Percentiles rank a stretch among this genome's conserved stretches.
phyloP scores from a whole-genome alignment of 2,329 filamentous ascomycete genomes.

The Alternaria angustiovoidea region DNA sequence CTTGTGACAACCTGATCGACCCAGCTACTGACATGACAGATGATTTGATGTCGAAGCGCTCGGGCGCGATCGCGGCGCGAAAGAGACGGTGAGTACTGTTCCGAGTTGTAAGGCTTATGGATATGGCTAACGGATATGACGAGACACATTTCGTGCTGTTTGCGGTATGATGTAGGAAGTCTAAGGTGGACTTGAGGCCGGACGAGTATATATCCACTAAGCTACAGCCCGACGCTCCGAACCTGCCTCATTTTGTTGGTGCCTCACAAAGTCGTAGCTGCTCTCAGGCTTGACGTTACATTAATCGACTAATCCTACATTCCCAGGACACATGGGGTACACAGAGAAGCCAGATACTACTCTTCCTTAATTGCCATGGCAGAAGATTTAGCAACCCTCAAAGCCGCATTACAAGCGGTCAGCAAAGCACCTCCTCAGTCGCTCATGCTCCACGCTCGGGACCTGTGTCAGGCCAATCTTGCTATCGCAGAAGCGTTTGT shows the following conservation, averaged over 20 bases:
- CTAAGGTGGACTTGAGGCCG: not conserved
- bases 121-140: not conserved
- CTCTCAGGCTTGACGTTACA: too few species aligned
- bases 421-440: not conserved
- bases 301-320: too few species aligned
- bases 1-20: not conserved
- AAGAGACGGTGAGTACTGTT: not conserved
- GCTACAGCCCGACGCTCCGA: not conserved
- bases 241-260: too few species aligned
- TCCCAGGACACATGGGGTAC: too few species aligned
- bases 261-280: too few species aligned
- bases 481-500: conserved; percentile 13
- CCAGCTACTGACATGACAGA: not conserved
- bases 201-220: not conserved
- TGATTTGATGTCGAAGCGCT: not conserved
- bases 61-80: not conserved
- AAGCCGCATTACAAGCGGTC: conserved; percentile 9
- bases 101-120: not conserved
- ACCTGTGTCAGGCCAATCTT: conserved; percentile 13
- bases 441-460: not conserved
- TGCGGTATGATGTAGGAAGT: not conserved
- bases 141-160: not conserved
- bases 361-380: too few species aligned
- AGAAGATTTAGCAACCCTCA: not conserved
- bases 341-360: too few species aligned